Evolutionary conservation across 2,329 filamentous ascomycete species (phyloP).

Genomic region (Incumbomyces delicatus): DNA sequence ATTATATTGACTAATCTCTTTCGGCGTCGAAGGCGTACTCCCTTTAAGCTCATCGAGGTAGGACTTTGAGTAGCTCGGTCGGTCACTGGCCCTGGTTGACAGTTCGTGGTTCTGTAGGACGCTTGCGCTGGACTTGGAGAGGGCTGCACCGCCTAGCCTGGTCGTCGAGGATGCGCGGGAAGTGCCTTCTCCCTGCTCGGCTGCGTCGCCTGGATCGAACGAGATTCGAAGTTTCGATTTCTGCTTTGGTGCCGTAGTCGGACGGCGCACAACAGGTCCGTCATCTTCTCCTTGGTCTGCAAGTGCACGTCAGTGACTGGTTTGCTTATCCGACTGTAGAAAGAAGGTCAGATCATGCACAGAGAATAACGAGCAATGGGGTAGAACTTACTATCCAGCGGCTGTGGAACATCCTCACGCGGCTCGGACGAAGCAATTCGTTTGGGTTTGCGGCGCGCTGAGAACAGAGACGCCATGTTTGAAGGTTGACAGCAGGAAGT

Average conservation of each 20-base stretch:
- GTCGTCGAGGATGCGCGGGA: constrained; percentile 1
- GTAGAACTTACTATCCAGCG: constrained; percentile 39
- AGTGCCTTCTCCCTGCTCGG: constrained; percentile 38
- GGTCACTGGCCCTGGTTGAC: constrained; percentile 14
- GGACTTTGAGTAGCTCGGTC: constrained; percentile 76
- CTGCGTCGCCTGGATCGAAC: constrained; percentile 54
- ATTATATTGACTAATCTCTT: constrained; percentile 42
- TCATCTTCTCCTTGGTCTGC: constrained; percentile 30
- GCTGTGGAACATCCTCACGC: constrained; percentile 51
- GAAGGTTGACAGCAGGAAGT: neutral
- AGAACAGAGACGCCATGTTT: constrained; percentile 49
- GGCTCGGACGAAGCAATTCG: constrained; percentile 38
- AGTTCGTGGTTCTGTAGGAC: constrained; percentile 2
- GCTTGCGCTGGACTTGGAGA: neutral
- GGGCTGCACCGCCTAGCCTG: constrained; percentile 10
- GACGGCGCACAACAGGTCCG: constrained; percentile 45
- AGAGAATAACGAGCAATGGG: neutral
- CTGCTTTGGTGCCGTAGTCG: constrained; percentile 50
- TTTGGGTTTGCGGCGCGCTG: constrained; percentile 41
- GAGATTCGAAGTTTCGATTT: constrained; percentile 68
- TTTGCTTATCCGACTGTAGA: constrained; percentile 7
- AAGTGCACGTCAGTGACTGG: neutral
- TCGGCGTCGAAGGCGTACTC: constrained; percentile 75
- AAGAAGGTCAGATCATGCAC: constrained; percentile 1
- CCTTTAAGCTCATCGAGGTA: constrained; percentile 77